These are phyloP conservation scores for Hypoxylon sp. DNA, from an alignment of 2,329 filamentous ascomycete species.

Conservation along the genomic window DNA sequence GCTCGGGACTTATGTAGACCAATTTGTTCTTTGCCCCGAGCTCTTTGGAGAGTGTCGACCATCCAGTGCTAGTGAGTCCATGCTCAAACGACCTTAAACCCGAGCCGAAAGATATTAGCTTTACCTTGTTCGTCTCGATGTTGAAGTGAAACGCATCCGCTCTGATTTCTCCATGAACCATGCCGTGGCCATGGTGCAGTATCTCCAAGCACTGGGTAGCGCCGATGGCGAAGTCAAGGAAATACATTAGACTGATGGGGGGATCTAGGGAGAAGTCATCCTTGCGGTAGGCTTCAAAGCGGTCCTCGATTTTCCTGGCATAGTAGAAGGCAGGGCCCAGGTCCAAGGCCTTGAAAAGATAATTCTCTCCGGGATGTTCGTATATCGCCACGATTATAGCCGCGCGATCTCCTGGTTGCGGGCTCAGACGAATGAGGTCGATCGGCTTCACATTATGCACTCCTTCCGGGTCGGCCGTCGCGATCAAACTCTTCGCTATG, in stretches of 20 bases:
- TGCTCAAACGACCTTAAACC: constrained; percentile 91
- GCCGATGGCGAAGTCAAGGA: constrained; percentile 92
- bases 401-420: constrained; percentile 75
- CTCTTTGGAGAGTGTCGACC: constrained; percentile 86
- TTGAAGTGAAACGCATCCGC: constrained; percentile 93
- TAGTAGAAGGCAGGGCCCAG: constrained; percentile 82
- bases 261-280: constrained; percentile 64
- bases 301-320: constrained; percentile 65
- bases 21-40: constrained; percentile 89
- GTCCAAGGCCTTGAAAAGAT: constrained; percentile 77
- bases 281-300: constrained; percentile 61
- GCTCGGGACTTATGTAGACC: constrained; percentile 92
- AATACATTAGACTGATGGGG: constrained; percentile 78
- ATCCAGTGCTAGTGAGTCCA: constrained; percentile 85
- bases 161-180: constrained; percentile 91
- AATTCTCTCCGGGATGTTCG: constrained; percentile 81
- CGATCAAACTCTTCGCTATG: constrained; percentile 79
- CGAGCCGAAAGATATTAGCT: constrained; percentile 86
- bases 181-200: constrained; percentile 87
- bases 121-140: constrained; percentile 76
- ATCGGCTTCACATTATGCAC: constrained; percentile 84
- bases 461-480: constrained; percentile 77
- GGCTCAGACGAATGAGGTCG: constrained; percentile 79
- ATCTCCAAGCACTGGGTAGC: constrained; percentile 88
- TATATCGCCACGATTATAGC: constrained; percentile 85